phyloP scores from a whole-genome alignment of 2,329 filamentous ascomycete genomes.

The Botrytis fragariae region DNA sequence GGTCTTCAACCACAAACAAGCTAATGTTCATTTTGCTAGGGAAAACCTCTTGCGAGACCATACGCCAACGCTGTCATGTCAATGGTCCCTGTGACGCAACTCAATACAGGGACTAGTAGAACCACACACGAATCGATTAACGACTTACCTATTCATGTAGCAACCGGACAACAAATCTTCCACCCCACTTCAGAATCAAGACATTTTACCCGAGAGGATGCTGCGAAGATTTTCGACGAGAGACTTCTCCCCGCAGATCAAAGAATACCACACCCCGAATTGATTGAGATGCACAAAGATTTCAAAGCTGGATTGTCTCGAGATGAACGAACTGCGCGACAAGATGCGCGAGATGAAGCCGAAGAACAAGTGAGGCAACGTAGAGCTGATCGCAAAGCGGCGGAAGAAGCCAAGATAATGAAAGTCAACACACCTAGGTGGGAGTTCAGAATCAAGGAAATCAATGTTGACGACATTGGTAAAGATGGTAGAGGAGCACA shows the following conservation, averaged over 20 bases:
- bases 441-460: slow-evolving; percentile 61
- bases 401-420: slow-evolving; percentile 44
- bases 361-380: slow-evolving; percentile 46
- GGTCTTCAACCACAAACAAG: slow-evolving; percentile 22
- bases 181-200: slow-evolving; percentile 62
- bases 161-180: slow-evolving; percentile 63
- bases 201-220: slow-evolving; percentile 62
- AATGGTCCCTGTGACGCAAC: slow-evolving; percentile 76
- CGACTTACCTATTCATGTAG: slow-evolving; percentile 60
- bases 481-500: slow-evolving; percentile 50
- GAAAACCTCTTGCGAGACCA: slow-evolving; percentile 70
- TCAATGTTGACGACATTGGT: slow-evolving; percentile 57
- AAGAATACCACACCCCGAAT: slow-evolving; percentile 61
- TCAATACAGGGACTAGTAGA: slow-evolving; percentile 54
- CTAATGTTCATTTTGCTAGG: slow-evolving; percentile 49
- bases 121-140: slow-evolving; percentile 59
- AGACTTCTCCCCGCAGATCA: slow-evolving; percentile 58
- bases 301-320: slow-evolving; percentile 41
- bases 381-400: slow-evolving; percentile 38
- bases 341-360: slow-evolving; percentile 39
- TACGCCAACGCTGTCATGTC: slow-evolving; percentile 73
- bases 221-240: slow-evolving; percentile 62
- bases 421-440: slow-evolving; percentile 50
- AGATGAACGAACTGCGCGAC: slow-evolving; percentile 29
- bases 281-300: slow-evolving; percentile 55